Evolutionary conservation across 2,329 filamentous ascomycete genomes (phyloP).

Genomic region (Aspergillus piperis): DNA sequence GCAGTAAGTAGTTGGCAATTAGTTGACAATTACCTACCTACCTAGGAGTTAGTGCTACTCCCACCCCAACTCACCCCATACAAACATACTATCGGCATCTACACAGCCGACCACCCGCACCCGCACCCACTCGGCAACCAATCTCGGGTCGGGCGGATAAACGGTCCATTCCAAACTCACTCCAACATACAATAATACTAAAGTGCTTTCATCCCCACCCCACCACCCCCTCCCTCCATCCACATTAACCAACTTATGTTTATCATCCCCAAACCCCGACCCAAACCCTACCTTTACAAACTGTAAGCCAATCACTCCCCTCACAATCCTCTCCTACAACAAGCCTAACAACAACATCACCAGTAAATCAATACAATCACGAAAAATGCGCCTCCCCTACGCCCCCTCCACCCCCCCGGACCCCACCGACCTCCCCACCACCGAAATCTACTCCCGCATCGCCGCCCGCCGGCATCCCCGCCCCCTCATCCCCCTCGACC

Average conservation of each 20-base stretch:
- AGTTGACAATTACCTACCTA: no score
- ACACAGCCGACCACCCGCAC: background rate
- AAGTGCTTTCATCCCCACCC: background rate
- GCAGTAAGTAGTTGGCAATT: no score
- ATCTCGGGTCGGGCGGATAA: background rate
- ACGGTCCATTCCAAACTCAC: background rate
- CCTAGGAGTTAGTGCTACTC: no score
- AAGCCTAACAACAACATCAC: background rate
- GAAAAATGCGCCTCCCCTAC: slow-evolving; percentile 41
- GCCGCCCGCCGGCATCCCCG: slow-evolving; percentile 66
- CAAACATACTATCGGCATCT: background rate
- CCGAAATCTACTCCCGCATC: slow-evolving; percentile 63
- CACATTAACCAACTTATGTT: background rate
- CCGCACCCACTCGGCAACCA: background rate
- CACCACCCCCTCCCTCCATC: background rate
- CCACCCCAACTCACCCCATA: no score
- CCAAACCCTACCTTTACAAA: background rate
- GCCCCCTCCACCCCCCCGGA: slow-evolving; percentile 28
- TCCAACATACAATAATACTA: no score
- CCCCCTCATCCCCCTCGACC: slow-evolving; percentile 72
- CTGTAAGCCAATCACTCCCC: background rate
- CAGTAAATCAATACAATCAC: background rate
- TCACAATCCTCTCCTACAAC: no score
- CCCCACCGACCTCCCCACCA: slow-evolving; percentile 27
- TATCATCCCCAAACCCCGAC: background rate